Evolutionary conservation across 164 flowering plant genomes (phyloP), one percentile per base, ranked within the genome.

Genomic region (Chloranthus sessilifolius): DNA sequence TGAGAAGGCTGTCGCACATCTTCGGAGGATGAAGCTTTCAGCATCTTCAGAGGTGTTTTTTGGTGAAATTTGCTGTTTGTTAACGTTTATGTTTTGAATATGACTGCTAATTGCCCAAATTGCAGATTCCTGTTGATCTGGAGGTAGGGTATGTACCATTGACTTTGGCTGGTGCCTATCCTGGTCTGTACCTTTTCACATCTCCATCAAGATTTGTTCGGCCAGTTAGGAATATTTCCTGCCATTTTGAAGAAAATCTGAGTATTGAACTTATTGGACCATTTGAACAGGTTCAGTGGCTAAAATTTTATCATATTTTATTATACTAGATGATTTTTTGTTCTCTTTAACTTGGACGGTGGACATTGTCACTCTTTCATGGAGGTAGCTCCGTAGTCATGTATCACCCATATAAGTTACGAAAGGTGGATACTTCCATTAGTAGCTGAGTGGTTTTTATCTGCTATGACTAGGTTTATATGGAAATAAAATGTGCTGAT

Each of bases 401-500:
- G n/a, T n/a, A n/a, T n/a, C n/a, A n/a, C n/a, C n/a, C n/a, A n/a
- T n/a, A n/a, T n/a, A n/a, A n/a, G n/a, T n/a, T n/a, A n/a, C n/a
- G n/a, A n/a, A n/a, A n/a, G n/a, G n/a, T n/a, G n/a, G n/a, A n/a
- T n/a, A 9, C 24, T 0, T 41, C 7, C 30, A 22, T 3, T 19
- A 12, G 40, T 22, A 1, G 30, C 44, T 37, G 15, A 47, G 25
- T 39, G 31, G 28, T 17, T 46, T 46, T 7, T 21, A 31, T 53
- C 12, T 45, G 19, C 26, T 43, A 35, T 38, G 20, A 7, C 41
- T 51, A 91, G 98, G 95, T 78, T 1, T 82, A 74, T 58, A 92
- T 92, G 96, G 98, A 92, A 61, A 86, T 92, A 60, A 69, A 66
- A 57, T 92, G 98, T 55, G 77, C 85, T 23, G 98, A 92, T 81